Conservation (phyloP, 1,139 yeast species). For the Candida pseudocylindracea region DNA sequence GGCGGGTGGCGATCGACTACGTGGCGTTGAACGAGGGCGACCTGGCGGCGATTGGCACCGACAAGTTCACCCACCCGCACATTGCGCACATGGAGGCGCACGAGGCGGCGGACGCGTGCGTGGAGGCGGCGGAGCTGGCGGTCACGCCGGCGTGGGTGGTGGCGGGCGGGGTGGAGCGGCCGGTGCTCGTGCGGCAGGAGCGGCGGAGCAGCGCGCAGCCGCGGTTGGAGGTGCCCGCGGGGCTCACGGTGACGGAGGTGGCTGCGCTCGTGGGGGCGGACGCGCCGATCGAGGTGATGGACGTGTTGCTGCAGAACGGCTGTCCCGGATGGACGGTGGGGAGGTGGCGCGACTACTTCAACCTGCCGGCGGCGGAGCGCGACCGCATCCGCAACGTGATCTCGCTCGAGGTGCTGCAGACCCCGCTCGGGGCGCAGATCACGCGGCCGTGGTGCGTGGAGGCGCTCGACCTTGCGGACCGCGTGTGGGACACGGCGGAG, state of each 20-base stretch:
- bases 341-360: constrained; percentile 58
- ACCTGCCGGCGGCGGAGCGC: constrained; percentile 17
- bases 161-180: constrained; percentile 7
- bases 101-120: constrained; percentile 1
- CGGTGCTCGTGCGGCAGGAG: constrained; percentile 14
- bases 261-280: constrained; percentile 42
- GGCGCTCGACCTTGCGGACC: constrained; percentile 46
- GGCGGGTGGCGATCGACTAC: constrained; percentile 39
- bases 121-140: constrained; percentile 1
- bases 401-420: constrained; percentile 51
- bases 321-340: constrained; percentile 46
- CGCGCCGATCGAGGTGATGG: constrained; percentile 63
- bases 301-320: constrained; percentile 56
- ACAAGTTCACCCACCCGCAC: constrained; percentile 42
- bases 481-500: constrained; percentile 25
- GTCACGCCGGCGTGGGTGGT: constrained; percentile 17
- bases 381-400: constrained; percentile 64
- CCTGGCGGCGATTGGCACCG: constrained; percentile 19
- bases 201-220: constrained; percentile 12
- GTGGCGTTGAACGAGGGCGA: constrained; percentile 66
- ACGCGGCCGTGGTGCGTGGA: constrained; percentile 45
- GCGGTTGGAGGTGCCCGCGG: constrained; percentile 8
- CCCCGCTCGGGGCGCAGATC: constrained; percentile 27
- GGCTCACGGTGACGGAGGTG: constrained; percentile 31
- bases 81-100: constrained; percentile 13